phyloP scores from a whole-genome alignment of 495 filamentous ascomycete species.

The Annulohypoxylon nitens region DNA sequence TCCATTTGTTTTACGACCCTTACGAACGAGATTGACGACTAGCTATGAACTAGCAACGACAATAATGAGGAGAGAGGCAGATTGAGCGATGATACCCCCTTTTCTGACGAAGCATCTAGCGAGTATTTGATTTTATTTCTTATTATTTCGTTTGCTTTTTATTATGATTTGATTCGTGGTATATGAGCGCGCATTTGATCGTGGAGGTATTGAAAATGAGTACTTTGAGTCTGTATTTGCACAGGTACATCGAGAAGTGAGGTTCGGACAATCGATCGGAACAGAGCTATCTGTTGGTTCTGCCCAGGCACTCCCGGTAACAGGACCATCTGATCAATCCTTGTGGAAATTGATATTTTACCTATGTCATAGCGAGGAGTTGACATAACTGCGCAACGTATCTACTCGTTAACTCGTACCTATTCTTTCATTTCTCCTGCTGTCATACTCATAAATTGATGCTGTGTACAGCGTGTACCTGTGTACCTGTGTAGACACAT shows the following conservation, averaged over 20 bases:
- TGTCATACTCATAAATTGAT: not conserved
- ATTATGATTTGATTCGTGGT: not conserved
- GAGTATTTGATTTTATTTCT: constrained; percentile 31
- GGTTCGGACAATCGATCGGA: constrained; percentile 1
- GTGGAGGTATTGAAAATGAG: not conserved
- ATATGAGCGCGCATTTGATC: not conserved
- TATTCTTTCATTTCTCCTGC: not conserved
- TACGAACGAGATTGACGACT: constrained; percentile 32
- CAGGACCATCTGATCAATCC: not conserved
- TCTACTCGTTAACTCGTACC: not conserved
- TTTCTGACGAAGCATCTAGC: constrained; percentile 31
- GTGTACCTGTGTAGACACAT: not conserved
- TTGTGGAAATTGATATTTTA: constrained; percentile 15
- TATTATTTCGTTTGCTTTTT: not conserved
- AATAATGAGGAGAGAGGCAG: constrained; percentile 34
- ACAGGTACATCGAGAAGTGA: not conserved
- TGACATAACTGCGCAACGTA: not conserved
- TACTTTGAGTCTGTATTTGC: constrained; percentile 1
- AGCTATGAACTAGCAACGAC: constrained; percentile 18
- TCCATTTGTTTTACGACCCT: constrained; percentile 6
- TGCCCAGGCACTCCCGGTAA: not conserved
- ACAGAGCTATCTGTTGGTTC: not conserved
- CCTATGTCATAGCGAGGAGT: not conserved
- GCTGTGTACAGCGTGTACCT: not conserved
- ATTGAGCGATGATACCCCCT: constrained; percentile 44